These are phyloP conservation scores for Colletotrichum gigasporum DNA, from an alignment of 2,329 filamentous ascomycete genomes.

Conservation along the genomic window DNA sequence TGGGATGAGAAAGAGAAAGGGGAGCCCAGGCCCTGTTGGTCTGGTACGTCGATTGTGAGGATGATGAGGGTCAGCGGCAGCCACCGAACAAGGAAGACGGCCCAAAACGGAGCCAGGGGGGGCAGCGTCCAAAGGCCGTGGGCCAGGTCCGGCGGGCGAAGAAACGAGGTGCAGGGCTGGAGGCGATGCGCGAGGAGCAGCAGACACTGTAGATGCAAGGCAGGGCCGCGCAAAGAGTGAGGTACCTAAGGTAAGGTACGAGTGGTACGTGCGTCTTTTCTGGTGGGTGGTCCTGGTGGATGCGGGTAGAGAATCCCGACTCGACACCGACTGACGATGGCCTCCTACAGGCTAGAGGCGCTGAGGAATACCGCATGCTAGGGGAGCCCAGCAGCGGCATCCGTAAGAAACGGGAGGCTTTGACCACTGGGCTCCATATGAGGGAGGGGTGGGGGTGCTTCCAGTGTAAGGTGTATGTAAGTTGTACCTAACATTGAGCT, in stretches of 20 bases:
- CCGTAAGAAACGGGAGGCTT: not conserved
- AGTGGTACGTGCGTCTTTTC: constrained; percentile 13
- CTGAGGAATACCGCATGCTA: not conserved
- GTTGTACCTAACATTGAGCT: no score
- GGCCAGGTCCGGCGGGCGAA: not conserved
- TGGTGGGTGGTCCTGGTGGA: no score
- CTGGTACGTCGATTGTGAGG: constrained; percentile 13
- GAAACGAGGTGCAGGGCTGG: constrained; percentile 15
- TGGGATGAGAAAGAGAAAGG: constrained; percentile 4
- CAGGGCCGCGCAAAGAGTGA: not conserved
- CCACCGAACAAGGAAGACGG: constrained; percentile 19
- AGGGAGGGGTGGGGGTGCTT: not conserved
- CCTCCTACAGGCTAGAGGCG: not conserved
- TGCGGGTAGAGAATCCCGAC: constrained; percentile 23
- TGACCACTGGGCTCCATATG: not conserved
- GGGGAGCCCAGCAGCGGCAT: not conserved
- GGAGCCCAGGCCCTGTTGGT: not conserved
- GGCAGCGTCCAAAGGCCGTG: not conserved
- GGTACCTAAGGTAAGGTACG: constrained; percentile 22
- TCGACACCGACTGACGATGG: constrained; percentile 3
- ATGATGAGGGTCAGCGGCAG: constrained; percentile 24
- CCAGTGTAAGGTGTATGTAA: not conserved
- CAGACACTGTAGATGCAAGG: not conserved
- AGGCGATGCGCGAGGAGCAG: not conserved
- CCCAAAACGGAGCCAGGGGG: constrained; percentile 19